Evolutionary conservation across 345 rosid species (phyloP).

Genomic region (Psidium guajava): DNA sequence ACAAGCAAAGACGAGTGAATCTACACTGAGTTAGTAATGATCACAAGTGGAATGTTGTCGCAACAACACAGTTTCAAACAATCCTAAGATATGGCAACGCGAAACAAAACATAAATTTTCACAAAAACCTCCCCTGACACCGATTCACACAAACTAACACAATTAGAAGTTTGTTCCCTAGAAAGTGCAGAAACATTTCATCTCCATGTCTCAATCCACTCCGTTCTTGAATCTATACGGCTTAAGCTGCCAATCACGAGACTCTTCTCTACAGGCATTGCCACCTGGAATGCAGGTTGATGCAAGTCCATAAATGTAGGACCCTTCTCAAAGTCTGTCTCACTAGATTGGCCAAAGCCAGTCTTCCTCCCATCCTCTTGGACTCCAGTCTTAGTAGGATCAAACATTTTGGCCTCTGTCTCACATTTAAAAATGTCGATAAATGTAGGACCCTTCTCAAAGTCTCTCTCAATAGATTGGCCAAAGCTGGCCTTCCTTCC

Average conservation of each 20-base stretch:
- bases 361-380: slow-evolving; percentile 6
- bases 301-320: slow-evolving; percentile 12
- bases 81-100: neutral
- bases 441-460: too few species aligned
- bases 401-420: slow-evolving; percentile 2
- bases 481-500: slow-evolving; percentile 14
- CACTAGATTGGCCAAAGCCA: slow-evolving; percentile 29
- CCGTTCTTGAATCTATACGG: slow-evolving; percentile 47
- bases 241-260: slow-evolving; percentile 44
- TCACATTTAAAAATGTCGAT: slow-evolving; percentile 3
- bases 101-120: neutral
- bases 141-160: neutral
- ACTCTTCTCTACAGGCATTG: slow-evolving; percentile 19
- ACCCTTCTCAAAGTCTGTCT: slow-evolving; percentile 14
- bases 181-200: slow-evolving; percentile 9
- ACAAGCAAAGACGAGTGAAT: neutral
- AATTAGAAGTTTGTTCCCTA: neutral
- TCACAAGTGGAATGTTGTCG: neutral
- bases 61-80: neutral
- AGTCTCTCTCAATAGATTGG: slow-evolving; percentile 11
- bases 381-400: neutral
- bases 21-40: neutral
- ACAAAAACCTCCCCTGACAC: neutral
- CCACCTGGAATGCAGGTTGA: slow-evolving; percentile 16
- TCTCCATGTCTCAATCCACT: slow-evolving; percentile 60